Base-by-base conservation (phyloP, 75 land plant species). In the Picea glauca region DNA sequence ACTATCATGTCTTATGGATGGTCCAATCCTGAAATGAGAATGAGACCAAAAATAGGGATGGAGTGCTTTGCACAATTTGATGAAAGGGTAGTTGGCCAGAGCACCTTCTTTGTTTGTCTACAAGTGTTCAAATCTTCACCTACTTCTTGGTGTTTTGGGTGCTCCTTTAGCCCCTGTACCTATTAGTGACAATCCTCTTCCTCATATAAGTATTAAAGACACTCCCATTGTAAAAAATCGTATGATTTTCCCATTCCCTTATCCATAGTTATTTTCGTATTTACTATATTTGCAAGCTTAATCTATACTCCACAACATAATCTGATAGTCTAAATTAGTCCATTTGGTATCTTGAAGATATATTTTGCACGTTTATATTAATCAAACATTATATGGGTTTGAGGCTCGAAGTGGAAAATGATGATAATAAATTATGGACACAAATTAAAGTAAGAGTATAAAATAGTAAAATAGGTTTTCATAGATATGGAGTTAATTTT, bases 1-100 rank as follows among this genome's bases (percentile, higher is more conserved):
- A 12, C 81, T 89, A 74, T 74, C 87, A 57, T 89, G 89, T 77
- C 72, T 90, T 46, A 87, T 64, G 82, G 92, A 90, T 63, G 92
- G 5, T 90, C 92, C 13, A 83, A 86, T 78, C 77, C 83, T 57
- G 80, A 85, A 56, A 77, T 43, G 85, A 73, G 13, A 65, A 76
- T 68, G 79, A 76, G 57, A n/a, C 83, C 58, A 81, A 75, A 74
- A 78, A 85, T 77, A 65, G 14, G 38, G 86, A 58, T 26, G 65
- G 65, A 14, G 65, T 15, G 6, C 6, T 15, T 20, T 62, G 20
- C 9, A 58, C 9, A 8, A 58, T 15, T 62, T 8, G 65, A 62
- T 62, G 65, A 62, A 62, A 20, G 7, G 15, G 13, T 15, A 62
- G 65, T 13, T 62, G 65, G 65, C 7, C 5, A 62, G 15, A 20